These are phyloP conservation scores for Venustampulla echinocandica DNA, from an alignment of 495 filamentous ascomycete genomes.

Conservation along the genomic window DNA sequence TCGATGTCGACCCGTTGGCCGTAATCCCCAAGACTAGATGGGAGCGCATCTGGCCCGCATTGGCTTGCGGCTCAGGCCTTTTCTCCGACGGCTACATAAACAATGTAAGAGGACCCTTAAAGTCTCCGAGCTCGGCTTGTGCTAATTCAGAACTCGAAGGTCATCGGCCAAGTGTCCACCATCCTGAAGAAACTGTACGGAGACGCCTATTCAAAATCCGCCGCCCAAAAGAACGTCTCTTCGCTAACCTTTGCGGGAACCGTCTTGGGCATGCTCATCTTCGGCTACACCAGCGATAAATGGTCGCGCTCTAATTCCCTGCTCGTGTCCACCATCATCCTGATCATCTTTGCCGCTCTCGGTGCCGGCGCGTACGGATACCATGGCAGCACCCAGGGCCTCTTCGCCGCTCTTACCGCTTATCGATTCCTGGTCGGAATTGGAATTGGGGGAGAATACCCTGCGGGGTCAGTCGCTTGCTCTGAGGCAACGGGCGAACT, in stretches of 20 bases:
- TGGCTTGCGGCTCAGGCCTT: constrained; percentile 82
- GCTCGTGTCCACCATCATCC: constrained; percentile 67
- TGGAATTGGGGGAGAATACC: constrained; percentile 73
- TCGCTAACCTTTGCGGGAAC: constrained; percentile 85
- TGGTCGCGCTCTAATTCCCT: constrained; percentile 79
- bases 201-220: constrained; percentile 51
- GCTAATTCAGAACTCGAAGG: constrained; percentile 31
- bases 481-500: constrained; percentile 80
- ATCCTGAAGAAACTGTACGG: constrained; percentile 57
- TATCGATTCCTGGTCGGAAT: constrained; percentile 70
- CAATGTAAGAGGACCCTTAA: constrained; percentile 50
- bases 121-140: neutral
- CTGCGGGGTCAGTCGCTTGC: constrained; percentile 75
- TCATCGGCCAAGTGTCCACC: constrained; percentile 76
- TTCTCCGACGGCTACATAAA: constrained; percentile 91
- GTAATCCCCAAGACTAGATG: constrained; percentile 10
- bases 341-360: constrained; percentile 79
- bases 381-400: constrained; percentile 50
- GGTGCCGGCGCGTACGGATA: constrained; percentile 65
- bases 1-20: constrained; percentile 7
- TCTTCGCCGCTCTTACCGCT: constrained; percentile 75
- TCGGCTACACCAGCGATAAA: constrained; percentile 74
- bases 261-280: constrained; percentile 73
- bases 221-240: constrained; percentile 59
- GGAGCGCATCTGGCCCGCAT: constrained; percentile 33